phyloP scores from a whole-genome alignment of 371 early-diverging fungal species.

The Nosema muscidifuracis region DNA sequence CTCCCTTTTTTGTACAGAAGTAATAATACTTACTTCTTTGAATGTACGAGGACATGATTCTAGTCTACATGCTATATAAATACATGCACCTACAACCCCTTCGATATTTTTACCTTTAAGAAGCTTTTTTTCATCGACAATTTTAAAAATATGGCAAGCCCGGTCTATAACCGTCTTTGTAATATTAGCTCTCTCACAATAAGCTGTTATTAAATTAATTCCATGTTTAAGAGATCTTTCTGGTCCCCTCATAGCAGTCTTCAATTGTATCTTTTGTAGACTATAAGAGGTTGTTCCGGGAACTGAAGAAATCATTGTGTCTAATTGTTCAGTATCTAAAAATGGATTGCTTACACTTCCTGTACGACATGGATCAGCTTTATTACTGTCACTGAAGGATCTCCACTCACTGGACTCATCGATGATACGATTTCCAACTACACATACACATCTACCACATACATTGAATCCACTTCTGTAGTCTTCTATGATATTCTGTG shows the following conservation, averaged over 20 bases:
- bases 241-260: slow-evolving; percentile 61
- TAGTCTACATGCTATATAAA: slow-evolving; percentile 87
- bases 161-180: slow-evolving; percentile 76
- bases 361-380: slow-evolving; percentile 92
- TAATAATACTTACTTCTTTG: slow-evolving; percentile 85
- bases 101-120: slow-evolving; percentile 78
- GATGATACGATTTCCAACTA: slow-evolving; percentile 87
- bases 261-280: slow-evolving; percentile 63
- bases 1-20: slow-evolving; percentile 69
- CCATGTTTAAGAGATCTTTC: slow-evolving; percentile 76
- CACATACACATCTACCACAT: slow-evolving; percentile 87
- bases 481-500: slow-evolving; percentile 85
- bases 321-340: slow-evolving; percentile 60
- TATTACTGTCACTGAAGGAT: slow-evolving; percentile 77
- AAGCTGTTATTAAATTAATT: slow-evolving; percentile 79
- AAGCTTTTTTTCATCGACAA: slow-evolving; percentile 71
- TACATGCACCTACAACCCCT: slow-evolving; percentile 85
- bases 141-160: slow-evolving; percentile 85
- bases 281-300: slow-evolving; percentile 49
- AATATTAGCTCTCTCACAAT: slow-evolving; percentile 78
- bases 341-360: slow-evolving; percentile 74
- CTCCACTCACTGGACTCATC: slow-evolving; percentile 98
- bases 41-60: slow-evolving; percentile 84
- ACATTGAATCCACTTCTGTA: slow-evolving; percentile 76
- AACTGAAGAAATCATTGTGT: slow-evolving; percentile 62